phyloP scores from a whole-genome alignment of 1,284 basidiomycete species.

The Fomitopsis schrenkii region DNA sequence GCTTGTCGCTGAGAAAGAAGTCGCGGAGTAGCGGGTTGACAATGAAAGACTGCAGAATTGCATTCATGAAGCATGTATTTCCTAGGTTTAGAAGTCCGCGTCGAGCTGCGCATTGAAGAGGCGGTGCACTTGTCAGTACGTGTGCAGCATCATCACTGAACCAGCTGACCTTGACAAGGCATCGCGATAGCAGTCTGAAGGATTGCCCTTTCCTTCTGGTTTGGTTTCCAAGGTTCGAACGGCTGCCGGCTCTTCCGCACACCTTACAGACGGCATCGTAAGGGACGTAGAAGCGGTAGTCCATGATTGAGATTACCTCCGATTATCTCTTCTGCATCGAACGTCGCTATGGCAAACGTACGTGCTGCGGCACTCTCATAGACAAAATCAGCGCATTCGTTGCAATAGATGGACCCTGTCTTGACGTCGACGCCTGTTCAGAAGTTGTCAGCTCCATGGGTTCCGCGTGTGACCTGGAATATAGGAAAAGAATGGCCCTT shows the following conservation, averaged over 20 bases:
- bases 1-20: conserved; percentile 88
- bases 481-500: too few species aligned
- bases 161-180: conserved; percentile 58
- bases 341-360: conserved; percentile 32
- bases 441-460: conserved; percentile 1
- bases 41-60: conserved; percentile 88
- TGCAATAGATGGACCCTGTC: conserved; percentile 57
- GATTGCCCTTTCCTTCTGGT: conserved; percentile 29
- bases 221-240: conserved; percentile 42
- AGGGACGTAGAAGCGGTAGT: neutral
- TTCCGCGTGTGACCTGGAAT: too few species aligned
- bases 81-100: conserved; percentile 90
- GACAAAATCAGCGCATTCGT: conserved; percentile 55
- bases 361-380: conserved; percentile 42
- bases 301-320: conserved; percentile 28
- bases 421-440: conserved; percentile 50
- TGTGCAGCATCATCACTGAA: neutral
- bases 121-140: neutral
- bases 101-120: conserved; percentile 46
- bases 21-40: conserved; percentile 91
- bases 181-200: conserved; percentile 36
- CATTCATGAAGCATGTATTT: conserved; percentile 94
- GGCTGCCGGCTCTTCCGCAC: conserved; percentile 37
- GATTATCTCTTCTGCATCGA: conserved; percentile 47
- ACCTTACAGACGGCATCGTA: conserved; percentile 23